Base-by-base conservation (phyloP, 306 rosid species). In the Argentina anserina region DNA sequence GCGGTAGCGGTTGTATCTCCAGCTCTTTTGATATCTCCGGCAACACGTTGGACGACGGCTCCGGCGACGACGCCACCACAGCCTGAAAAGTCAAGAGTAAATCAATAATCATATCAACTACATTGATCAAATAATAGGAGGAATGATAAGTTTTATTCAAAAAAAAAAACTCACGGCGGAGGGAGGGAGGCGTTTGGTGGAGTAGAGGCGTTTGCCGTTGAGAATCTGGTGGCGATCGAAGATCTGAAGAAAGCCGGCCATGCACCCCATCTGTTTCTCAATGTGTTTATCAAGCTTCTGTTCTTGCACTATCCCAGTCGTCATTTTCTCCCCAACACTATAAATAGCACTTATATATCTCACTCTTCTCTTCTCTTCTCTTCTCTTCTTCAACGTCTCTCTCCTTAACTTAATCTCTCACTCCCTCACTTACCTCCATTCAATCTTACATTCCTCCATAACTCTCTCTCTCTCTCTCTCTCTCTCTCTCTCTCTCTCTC, bases 221-320 rank as follows among this genome's bases (percentile, higher is more conserved):
- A 90, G 86, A 29, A 91, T 65, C 79, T 93, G 97, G 56, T 80
- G 78, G 67, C 98, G 98, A 46, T 91, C 95, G 79, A 94, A 94
- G 88, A 94, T 94, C 73, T 94, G 90, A 63, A 91, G 90, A 56
- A 94, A 94, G 0, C 98, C 98, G 0, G 97, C 84, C 97, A 94
- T 94, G 96, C 98, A 94, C 4, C 98, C 98, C 88, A 91, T 94
- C 72, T 93, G 98, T 70, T 87, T 92, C 70, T 85, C 85, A n/a
- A 92, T 78, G 14, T 87, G 95, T 42, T 92, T 93, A n/a, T 90
- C 93, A 31, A 88, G 84, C 31, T 86, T 86, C 78, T 94, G 91
- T 34, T 94, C 96, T 18, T 86, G 84, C 23, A 81, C 84, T 17
- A 89, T 71, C 10, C 90, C 88, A 13, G 84, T 86, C 78, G 88